These are phyloP conservation scores for Fusarium sp. DNA, from an alignment of 2,329 filamentous ascomycete species.

Conservation along the genomic window DNA sequence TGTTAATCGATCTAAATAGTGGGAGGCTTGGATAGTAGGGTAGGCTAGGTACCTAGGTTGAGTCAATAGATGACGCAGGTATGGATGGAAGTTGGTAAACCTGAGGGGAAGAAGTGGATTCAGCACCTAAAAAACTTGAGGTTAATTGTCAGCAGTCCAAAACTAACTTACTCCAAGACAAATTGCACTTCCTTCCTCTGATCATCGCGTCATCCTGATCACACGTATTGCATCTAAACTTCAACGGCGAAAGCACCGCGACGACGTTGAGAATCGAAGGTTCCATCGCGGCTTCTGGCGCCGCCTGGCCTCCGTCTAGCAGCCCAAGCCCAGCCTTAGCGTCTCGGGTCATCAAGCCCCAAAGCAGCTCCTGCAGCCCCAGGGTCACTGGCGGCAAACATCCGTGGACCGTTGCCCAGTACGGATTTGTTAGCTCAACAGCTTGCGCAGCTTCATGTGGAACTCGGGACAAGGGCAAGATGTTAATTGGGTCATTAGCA, in stretches of 20 bases:
- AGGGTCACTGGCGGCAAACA: constrained; percentile 37
- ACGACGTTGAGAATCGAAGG: constrained; percentile 31
- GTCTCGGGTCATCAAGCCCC: constrained; percentile 31
- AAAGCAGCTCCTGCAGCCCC: constrained; percentile 26
- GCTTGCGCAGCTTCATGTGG: constrained; percentile 24
- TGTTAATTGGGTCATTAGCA: constrained; percentile 8
- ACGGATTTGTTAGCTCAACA: constrained; percentile 12
- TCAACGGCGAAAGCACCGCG: constrained; percentile 6
- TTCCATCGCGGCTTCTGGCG: constrained; percentile 42
- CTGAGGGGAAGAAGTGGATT: no score
- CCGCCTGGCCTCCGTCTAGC: constrained; percentile 15
- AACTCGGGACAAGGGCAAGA: constrained; percentile 23
- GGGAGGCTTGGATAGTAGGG: neutral
- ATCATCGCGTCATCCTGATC: neutral
- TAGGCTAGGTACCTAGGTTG: neutral
- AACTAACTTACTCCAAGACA: no score
- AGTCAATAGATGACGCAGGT: neutral
- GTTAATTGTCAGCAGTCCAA: no score
- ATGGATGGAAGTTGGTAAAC: neutral
- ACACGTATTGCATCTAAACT: constrained; percentile 2
- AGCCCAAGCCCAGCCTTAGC: constrained; percentile 31
- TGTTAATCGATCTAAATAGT: neutral
- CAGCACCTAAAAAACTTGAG: neutral
- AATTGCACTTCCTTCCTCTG: neutral
- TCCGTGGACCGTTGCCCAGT: constrained; percentile 22